These are phyloP conservation scores for Coniochaeta sp. DNA, from an alignment of 2,329 filamentous ascomycete species.

Conservation along the genomic window DNA sequence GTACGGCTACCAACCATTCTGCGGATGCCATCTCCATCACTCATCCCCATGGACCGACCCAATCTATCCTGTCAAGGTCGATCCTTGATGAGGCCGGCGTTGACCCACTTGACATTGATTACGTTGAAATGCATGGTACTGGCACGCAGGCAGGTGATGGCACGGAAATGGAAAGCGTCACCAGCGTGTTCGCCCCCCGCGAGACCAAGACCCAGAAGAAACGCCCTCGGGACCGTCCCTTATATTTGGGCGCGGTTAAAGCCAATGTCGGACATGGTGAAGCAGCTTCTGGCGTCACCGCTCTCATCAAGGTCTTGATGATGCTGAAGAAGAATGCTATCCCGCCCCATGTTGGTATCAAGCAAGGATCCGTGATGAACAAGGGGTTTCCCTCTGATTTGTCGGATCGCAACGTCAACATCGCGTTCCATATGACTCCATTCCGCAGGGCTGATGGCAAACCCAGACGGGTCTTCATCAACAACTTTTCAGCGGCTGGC, in stretches of 20 bases:
- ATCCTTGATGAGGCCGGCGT: constrained; percentile 68
- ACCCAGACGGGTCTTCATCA: constrained; percentile 46
- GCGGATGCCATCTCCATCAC: constrained; percentile 78
- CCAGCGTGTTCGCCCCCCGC: constrained; percentile 40
- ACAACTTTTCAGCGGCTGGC: constrained; percentile 66
- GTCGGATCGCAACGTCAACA: constrained; percentile 48
- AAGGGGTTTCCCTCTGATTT: constrained; percentile 51
- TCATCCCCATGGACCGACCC: constrained; percentile 70
- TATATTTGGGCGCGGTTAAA: constrained; percentile 58
- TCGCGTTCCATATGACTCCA: constrained; percentile 45
- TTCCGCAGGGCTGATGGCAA: constrained; percentile 40
- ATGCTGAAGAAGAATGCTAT: constrained; percentile 58
- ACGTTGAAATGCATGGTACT: constrained; percentile 86
- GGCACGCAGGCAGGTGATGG: constrained; percentile 81
- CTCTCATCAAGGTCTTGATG: constrained; percentile 56
- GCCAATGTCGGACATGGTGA: constrained; percentile 58
- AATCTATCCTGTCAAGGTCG: constrained; percentile 62
- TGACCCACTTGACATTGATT: constrained; percentile 69
- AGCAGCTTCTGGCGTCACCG: constrained; percentile 53
- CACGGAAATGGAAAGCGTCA: constrained; percentile 74
- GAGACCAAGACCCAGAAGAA: constrained; percentile 28
- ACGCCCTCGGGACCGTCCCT: constrained; percentile 38
- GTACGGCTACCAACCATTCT: constrained; percentile 73
- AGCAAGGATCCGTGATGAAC: constrained; percentile 47
- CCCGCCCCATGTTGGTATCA: constrained; percentile 62